These are phyloP conservation scores for Monosporozyma unispora DNA, from an alignment of 805 yeast genomes.

Conservation along the genomic window DNA sequence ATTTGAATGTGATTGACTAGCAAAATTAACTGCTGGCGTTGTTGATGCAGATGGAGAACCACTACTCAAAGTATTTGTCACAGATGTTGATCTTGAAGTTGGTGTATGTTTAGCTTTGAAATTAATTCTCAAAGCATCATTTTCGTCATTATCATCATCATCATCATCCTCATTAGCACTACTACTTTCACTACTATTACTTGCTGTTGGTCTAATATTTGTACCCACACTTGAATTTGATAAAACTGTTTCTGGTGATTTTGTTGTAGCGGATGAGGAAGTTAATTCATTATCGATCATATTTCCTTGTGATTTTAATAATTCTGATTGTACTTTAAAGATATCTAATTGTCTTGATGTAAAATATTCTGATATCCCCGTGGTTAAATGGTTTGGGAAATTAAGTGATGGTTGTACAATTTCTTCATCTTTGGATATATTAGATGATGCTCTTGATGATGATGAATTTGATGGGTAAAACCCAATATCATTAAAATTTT, in stretches of 20 bases:
- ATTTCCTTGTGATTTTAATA: neutral
- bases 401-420: neutral
- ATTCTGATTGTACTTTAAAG: conserved; percentile 25
- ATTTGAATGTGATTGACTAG: neutral
- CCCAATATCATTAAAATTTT: conserved; percentile 48
- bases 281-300: neutral
- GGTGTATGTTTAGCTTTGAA: conserved; percentile 1
- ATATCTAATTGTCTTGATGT: conserved; percentile 57
- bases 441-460: conserved; percentile 1
- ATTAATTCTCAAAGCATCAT: conserved; percentile 2
- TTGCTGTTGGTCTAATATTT: neutral
- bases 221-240: neutral
- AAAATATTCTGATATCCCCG: conserved; percentile 50
- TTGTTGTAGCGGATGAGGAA: neutral
- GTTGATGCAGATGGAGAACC: neutral
- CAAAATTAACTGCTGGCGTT: neutral
- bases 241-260: neutral
- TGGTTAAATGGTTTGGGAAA: neutral
- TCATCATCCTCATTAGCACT: neutral
- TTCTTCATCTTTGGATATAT: neutral
- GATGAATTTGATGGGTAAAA: conserved; percentile 25
- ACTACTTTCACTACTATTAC: neutral
- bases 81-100: neutral
- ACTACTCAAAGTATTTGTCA: neutral
- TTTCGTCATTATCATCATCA: neutral